These are phyloP conservation scores for Phyllosticta paracitricarpa DNA, from an alignment of 2,329 filamentous ascomycete species.

Conservation along the genomic window DNA sequence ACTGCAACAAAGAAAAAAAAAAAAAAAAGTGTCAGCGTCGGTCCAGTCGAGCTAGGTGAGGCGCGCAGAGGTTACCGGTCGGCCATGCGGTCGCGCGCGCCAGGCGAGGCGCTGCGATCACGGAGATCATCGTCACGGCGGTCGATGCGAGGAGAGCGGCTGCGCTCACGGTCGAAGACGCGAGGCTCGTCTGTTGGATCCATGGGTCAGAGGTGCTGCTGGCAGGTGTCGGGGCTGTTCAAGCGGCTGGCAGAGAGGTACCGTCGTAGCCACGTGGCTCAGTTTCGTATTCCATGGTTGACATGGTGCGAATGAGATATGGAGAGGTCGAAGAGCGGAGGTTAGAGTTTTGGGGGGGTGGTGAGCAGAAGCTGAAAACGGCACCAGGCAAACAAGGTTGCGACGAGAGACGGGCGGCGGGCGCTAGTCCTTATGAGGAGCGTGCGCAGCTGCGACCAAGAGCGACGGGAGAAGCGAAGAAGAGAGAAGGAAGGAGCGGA, in stretches of 20 bases:
- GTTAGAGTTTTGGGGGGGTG: not conserved
- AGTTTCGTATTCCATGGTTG: slow-evolving; percentile 55
- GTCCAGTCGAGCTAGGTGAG: slow-evolving; percentile 10
- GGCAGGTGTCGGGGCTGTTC: slow-evolving; percentile 1
- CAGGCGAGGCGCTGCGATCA: slow-evolving; percentile 55
- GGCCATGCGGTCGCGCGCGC: slow-evolving; percentile 38
- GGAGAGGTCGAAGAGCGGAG: not conserved
- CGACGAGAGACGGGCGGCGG: slow-evolving; percentile 7
- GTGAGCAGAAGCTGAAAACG: slow-evolving; percentile 10
- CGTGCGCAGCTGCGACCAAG: not conserved
- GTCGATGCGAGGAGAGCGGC: slow-evolving; percentile 51
- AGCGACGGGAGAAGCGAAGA: not conserved
- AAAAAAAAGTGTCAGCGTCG: slow-evolving; percentile 4
- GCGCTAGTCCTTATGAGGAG: not conserved
- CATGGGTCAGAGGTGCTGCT: slow-evolving; percentile 9
- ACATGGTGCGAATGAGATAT: slow-evolving; percentile 20
- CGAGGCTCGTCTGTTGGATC: slow-evolving; percentile 44
- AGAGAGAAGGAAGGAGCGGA: not conserved
- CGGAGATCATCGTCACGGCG: slow-evolving; percentile 42
- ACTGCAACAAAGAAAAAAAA: slow-evolving; percentile 21
- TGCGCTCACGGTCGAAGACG: slow-evolving; percentile 55
- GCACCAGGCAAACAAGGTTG: slow-evolving; percentile 7
- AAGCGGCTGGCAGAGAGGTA: slow-evolving; percentile 28
- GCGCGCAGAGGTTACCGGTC: slow-evolving; percentile 21
- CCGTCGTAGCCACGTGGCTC: slow-evolving; percentile 58